A percentile compares a stretch with the other conserved stretches of the same genome.
These are phyloP conservation scores for Lachancea nothofagi DNA, from an alignment of 805 yeast genomes.

Conservation along the genomic window DNA sequence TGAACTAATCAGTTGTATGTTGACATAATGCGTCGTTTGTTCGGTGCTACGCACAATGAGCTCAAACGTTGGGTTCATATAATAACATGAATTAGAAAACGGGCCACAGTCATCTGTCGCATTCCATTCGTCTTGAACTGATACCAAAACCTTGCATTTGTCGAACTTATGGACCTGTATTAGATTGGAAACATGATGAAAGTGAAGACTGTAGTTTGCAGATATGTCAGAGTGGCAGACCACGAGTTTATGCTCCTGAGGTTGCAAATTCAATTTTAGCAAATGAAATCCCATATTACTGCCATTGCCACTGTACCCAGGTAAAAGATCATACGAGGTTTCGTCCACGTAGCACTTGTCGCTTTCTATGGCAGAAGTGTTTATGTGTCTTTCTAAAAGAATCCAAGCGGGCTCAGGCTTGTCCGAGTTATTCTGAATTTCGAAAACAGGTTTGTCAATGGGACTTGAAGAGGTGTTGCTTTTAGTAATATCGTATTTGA, in stretches of 20 bases:
- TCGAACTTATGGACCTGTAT: constrained; percentile 3
- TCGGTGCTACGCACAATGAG: constrained; percentile 14
- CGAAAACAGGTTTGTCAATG: constrained; percentile 41
- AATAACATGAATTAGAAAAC: constrained; percentile 12
- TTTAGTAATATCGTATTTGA: constrained; percentile 26
- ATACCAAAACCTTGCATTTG: background rate
- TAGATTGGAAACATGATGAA: constrained; percentile 13
- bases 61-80: constrained; percentile 23
- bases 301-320: background rate
- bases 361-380: constrained; percentile 9
- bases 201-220: constrained; percentile 22
- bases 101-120: constrained; percentile 7
- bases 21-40: constrained; percentile 11
- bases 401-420: constrained; percentile 38
- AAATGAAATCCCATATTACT: constrained; percentile 19
- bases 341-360: constrained; percentile 20
- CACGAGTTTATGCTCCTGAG: constrained; percentile 9
- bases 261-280: constrained; percentile 7
- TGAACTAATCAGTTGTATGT: constrained; percentile 19
- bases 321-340: constrained; percentile 13
- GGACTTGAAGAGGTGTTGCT: constrained; percentile 16
- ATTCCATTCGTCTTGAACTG: constrained; percentile 10
- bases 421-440: constrained; percentile 33
- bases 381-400: constrained; percentile 46
- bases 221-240: constrained; percentile 25